Percentiles rank a stretch among this genome's conserved stretches.
These are phyloP conservation scores for Dovyalis caffra DNA, from an alignment of 345 rosid genomes.

Conservation along the genomic window DNA sequence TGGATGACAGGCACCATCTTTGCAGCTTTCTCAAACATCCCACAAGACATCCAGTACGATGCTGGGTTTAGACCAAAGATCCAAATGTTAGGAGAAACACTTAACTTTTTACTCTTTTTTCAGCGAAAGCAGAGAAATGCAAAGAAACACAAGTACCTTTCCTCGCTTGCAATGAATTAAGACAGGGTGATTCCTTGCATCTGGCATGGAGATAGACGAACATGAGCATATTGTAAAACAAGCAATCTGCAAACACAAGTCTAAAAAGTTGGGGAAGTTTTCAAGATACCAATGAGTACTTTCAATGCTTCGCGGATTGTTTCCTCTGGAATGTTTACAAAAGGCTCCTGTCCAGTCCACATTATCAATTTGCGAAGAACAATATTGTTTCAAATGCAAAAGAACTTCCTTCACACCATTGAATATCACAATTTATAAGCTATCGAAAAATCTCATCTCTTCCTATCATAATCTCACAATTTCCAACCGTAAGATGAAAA, in stretches of 20 bases:
- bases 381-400: background rate
- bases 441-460: no score
- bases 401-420: background rate
- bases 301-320: constrained; percentile 65
- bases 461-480: background rate
- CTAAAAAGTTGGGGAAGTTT: background rate
- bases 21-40: constrained; percentile 78
- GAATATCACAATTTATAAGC: no score
- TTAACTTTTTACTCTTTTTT: background rate
- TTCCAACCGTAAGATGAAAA: background rate
- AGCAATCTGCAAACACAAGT: background rate
- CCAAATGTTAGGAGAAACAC: background rate
- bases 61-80: constrained; percentile 35
- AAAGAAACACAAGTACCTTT: constrained; percentile 41
- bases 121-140: background rate
- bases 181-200: constrained; percentile 66
- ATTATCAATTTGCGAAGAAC: background rate
- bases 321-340: constrained; percentile 63
- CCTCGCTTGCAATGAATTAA: constrained; percentile 83
- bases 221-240: constrained; percentile 11
- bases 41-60: constrained; percentile 71
- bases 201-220: constrained; percentile 25
- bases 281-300: constrained; percentile 55
- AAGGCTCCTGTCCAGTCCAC: constrained; percentile 56
- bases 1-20: constrained; percentile 71